Evolutionary conservation across 495 filamentous ascomycete species (phyloP).

Genomic region (Penicillium nucicola): DNA sequence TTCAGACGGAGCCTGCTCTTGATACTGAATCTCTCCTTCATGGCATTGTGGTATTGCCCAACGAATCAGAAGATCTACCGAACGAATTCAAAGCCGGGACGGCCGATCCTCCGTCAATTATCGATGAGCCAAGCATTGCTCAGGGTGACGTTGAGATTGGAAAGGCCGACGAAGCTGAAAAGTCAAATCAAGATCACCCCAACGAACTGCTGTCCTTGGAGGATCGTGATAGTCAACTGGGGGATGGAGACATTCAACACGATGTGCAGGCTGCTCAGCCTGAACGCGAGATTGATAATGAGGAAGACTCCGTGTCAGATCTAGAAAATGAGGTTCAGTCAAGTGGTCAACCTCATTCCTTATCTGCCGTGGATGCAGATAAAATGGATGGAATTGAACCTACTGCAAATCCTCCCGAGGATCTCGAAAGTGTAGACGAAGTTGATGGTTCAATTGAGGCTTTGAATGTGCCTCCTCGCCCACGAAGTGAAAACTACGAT

Average conservation of each 20-base stretch:
- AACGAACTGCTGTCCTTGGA: too few relatives aligned
- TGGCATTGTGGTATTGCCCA: not conserved
- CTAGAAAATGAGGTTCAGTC: not conserved
- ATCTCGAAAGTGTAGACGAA: not conserved
- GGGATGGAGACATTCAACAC: not conserved
- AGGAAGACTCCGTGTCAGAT: not conserved
- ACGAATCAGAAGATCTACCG: not conserved
- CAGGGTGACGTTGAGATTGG: not conserved
- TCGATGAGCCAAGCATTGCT: not conserved
- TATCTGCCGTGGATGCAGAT: not conserved
- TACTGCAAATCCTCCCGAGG: not conserved
- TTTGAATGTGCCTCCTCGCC: not conserved
- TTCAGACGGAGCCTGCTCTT: not conserved
- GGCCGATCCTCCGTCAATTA: not conserved
- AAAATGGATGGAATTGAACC: not conserved
- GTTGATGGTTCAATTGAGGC: not conserved
- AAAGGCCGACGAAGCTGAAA: not conserved
- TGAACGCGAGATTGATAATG: not conserved
- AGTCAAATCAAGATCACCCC: not conserved
- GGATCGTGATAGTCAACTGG: too few relatives aligned
- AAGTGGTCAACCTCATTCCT: not conserved
- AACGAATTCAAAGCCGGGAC: not conserved
- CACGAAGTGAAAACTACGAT: not conserved
- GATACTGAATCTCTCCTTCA: not conserved
- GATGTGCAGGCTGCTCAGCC: not conserved